Percentiles rank a stretch among this genome's conserved stretches.
phyloP scores from a whole-genome alignment of 805 yeast species.

The Candida takata region DNA sequence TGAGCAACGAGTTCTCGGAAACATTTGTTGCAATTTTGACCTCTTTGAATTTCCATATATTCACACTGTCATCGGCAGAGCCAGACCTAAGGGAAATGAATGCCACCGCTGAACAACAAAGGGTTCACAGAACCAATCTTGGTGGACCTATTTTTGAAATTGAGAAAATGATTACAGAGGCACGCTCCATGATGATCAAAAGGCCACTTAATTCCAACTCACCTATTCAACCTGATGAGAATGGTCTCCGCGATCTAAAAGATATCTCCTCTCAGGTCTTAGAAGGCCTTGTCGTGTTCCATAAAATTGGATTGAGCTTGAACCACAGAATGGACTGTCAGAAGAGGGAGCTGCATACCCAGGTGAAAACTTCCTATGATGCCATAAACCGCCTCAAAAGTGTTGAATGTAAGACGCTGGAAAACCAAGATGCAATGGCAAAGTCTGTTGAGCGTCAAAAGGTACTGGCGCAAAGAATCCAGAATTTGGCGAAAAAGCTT shows the following conservation, averaged over 20 bases:
- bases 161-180: slow-evolving; percentile 2
- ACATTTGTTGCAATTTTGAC: slow-evolving; percentile 3
- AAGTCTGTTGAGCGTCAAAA: slow-evolving; percentile 27
- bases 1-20: slow-evolving; percentile 6
- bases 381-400: slow-evolving; percentile 14
- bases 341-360: slow-evolving; percentile 35
- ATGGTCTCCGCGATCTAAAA: slow-evolving; percentile 10
- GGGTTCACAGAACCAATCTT: background rate
- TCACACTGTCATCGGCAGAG: background rate
- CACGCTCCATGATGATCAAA: background rate
- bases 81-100: background rate
- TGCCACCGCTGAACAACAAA: too few relatives aligned
- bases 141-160: slow-evolving; percentile 10
- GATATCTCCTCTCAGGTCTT: slow-evolving; percentile 19
- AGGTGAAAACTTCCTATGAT: slow-evolving; percentile 26
- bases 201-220: slow-evolving; percentile 5
- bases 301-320: slow-evolving; percentile 29
- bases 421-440: slow-evolving; percentile 13
- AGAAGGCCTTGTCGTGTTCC: slow-evolving; percentile 13
- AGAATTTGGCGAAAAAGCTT: slow-evolving; percentile 23
- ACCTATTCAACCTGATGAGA: slow-evolving; percentile 9
- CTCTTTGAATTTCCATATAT: slow-evolving; percentile 5
- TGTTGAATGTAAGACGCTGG: slow-evolving; percentile 11
- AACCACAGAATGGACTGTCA: slow-evolving; percentile 33
- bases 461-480: slow-evolving; percentile 26